Evolutionary conservation across 768 basidiomycete species (phyloP), one percentile per base, ranked within the genome.

Genomic region (Rhodotorula graminis): DNA sequence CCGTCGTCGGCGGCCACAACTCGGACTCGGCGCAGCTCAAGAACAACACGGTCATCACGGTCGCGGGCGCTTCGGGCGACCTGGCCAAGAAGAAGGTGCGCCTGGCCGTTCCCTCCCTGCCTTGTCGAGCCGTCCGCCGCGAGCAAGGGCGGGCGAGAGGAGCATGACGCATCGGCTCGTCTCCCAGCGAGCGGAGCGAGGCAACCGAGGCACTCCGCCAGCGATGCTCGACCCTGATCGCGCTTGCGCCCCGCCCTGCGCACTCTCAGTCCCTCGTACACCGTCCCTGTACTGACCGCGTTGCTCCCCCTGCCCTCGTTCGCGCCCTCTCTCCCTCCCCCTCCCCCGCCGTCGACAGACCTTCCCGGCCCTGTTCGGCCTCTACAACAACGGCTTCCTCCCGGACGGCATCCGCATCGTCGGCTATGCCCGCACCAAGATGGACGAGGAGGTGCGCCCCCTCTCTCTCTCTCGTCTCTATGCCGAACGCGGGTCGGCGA

Each of bases 21-120:
- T 33, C 57, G 31, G 37, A 33, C n/a, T 16, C 14, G 18, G 37
- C 33, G 33, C 33, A 16, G 31, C 70, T 76, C 58, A 50, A 16
- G 33, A 56, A 46, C 59, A 62, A 67, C 62, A 76, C 75, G 23
- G 37, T 64, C 61, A 71, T 69, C 65, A 74, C 77, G 56, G 94
- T 98, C 65, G 87, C 94, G 72, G 95, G 95, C 68, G 95, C 95
- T 7, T 94, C 92, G 67, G 95, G 95, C 53, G 95, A 99, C 84
- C 85, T 99, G 59, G 95, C 95, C 74, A 95, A 96, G 89, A 99
- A 99, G 84, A 99, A 99, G 87, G 93, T 88, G 61, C 65, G 74
- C 31, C 29, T 40, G 4, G 1, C 21, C 29, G 8, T 49, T 31
- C 47, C 8, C 49, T 25, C 23, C 8, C 49, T 23, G 8, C 21